Evolutionary conservation across 345 rosid species (phyloP).

Genomic region (Camelina hispida): DNA sequence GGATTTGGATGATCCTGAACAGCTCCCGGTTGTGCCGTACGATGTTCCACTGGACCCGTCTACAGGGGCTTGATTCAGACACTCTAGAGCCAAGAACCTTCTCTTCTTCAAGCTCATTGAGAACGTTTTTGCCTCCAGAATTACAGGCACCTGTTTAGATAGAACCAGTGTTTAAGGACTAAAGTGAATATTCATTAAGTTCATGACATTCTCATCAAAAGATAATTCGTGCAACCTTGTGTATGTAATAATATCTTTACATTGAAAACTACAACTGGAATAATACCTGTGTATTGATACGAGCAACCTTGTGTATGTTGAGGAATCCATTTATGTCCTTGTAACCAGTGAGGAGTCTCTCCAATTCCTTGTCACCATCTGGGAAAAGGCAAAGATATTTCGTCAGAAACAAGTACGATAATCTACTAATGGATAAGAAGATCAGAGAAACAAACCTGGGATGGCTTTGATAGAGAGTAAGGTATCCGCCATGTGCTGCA

Average conservation of each 20-base stretch:
- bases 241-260: neutral
- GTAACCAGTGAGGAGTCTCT: conserved; percentile 81
- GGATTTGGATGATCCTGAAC: conserved; percentile 64
- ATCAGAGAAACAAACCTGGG: conserved; percentile 55
- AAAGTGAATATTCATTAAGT: neutral
- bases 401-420: neutral
- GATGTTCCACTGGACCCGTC: conserved; percentile 91
- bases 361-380: conserved; percentile 88
- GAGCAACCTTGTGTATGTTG: conserved; percentile 78
- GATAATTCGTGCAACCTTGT: neutral
- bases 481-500: conserved; percentile 89
- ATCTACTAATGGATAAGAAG: conserved; percentile 16
- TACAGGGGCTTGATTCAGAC: conserved; percentile 92
- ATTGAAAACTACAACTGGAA: neutral
- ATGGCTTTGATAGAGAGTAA: conserved; percentile 88
- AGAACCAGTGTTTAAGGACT: conserved; percentile 2
- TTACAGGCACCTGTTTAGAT: conserved; percentile 70
- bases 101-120: conserved; percentile 87
- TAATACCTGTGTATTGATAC: conserved; percentile 84
- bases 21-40: conserved; percentile 70
- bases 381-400: conserved; percentile 12
- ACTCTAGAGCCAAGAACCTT: conserved; percentile 75
- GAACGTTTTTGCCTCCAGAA: conserved; percentile 83
- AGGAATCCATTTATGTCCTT: conserved; percentile 95
- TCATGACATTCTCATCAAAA: conserved; percentile 21